A percentile compares a stretch with the other conserved stretches of the same genome.
phyloP scores from a whole-genome alignment of 2,329 filamentous ascomycete species.

The Ustilaginoidea virens region DNA sequence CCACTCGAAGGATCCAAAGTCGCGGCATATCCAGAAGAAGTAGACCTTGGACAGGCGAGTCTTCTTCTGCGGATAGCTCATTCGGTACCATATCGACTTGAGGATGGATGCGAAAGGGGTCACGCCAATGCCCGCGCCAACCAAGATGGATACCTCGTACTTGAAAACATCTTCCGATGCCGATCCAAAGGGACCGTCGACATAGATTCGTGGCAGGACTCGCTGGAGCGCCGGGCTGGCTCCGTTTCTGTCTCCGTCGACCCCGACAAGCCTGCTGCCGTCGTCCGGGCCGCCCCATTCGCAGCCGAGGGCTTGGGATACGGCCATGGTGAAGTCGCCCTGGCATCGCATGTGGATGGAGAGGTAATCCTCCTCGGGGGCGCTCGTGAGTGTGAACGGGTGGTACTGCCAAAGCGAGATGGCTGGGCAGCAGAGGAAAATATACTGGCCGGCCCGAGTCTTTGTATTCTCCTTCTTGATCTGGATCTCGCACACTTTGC shows the following conservation, averaged over 20 bases:
- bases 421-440: conserved; percentile 76
- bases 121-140: conserved; percentile 70
- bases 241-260: conserved; percentile 39
- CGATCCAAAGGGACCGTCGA: conserved; percentile 75
- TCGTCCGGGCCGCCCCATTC: conserved; percentile 48
- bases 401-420: conserved; percentile 83
- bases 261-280: conserved; percentile 53
- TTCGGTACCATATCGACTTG: conserved; percentile 87
- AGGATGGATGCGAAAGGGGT: conserved; percentile 79
- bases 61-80: conserved; percentile 73
- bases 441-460: conserved; percentile 71
- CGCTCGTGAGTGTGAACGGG: conserved; percentile 73
- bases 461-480: conserved; percentile 83
- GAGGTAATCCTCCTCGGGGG: conserved; percentile 81
- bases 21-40: conserved; percentile 85
- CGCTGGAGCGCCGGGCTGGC: conserved; percentile 57
- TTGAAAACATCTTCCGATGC: conserved; percentile 85
- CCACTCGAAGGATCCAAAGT: conserved; percentile 83
- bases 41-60: conserved; percentile 74
- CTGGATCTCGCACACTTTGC: conserved; percentile 80
- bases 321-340: conserved; percentile 63
- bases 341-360: conserved; percentile 72
- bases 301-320: conserved; percentile 60
- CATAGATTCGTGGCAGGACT: conserved; percentile 63
- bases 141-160: conserved; percentile 66